Conservation (phyloP, 2,329 filamentous ascomycete species). For the Hawksworthiomyces lignivorus region DNA sequence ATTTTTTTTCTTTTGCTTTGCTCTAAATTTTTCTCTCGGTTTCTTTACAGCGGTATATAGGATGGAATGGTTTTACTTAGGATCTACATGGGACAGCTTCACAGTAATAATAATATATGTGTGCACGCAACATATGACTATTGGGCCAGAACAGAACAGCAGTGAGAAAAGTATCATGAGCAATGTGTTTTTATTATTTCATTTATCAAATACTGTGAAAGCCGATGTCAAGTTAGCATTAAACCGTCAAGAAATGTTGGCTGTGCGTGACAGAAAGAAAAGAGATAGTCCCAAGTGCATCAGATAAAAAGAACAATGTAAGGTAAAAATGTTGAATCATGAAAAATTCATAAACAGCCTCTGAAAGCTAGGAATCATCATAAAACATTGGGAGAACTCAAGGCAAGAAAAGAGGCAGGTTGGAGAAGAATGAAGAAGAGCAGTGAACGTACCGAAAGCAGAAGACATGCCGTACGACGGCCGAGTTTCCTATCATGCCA, state of each 20-base stretch:
- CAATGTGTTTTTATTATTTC: too few species aligned
- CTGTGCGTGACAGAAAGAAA: not conserved
- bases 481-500: too few species aligned
- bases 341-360: conserved; percentile 15
- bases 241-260: not conserved
- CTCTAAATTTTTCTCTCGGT: too few species aligned
- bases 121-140: too few species aligned
- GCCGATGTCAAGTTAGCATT: not conserved
- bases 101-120: too few species aligned
- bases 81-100: too few species aligned
- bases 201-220: not conserved
- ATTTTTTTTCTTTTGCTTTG: conserved; percentile 1
- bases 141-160: too few species aligned
- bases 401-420: not conserved
- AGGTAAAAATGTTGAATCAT: conserved; percentile 13
- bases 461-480: conserved; percentile 1
- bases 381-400: not conserved
- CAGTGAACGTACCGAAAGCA: conserved; percentile 2
- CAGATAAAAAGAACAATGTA: conserved; percentile 15
- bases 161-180: not conserved
- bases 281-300: not conserved
- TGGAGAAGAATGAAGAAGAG: not conserved
- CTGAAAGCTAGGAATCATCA: conserved; percentile 15
- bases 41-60: too few species aligned
- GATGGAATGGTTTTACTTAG: too few species aligned